A percentile compares a stretch with the other conserved stretches of the same genome.
These are phyloP conservation scores for Xylariaceae sp. DNA, from an alignment of 2,329 filamentous ascomycete species.

Conservation along the genomic window DNA sequence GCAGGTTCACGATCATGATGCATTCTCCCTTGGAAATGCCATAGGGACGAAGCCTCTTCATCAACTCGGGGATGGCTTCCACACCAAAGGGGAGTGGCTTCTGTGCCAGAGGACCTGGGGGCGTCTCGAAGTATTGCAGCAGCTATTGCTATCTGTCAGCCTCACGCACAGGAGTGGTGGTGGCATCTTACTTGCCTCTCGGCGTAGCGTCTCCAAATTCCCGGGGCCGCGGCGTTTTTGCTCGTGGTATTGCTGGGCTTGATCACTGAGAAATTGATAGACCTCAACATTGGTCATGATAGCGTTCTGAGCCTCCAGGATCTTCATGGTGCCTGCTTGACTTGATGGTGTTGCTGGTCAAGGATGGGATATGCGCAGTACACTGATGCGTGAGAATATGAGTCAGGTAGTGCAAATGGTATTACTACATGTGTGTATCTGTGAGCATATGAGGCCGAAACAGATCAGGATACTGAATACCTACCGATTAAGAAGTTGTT, in stretches of 20 bases:
- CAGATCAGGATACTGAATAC: no score
- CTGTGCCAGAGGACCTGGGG: constrained; percentile 49
- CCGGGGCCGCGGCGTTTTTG: constrained; percentile 44
- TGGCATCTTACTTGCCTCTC: constrained; percentile 49
- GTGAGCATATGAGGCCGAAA: no score
- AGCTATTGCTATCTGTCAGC: no score
- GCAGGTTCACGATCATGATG: constrained; percentile 60
- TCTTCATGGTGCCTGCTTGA: constrained; percentile 57
- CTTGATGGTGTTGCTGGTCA: no score
- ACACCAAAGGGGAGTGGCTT: constrained; percentile 45
- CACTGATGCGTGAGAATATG: no score
- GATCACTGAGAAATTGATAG: constrained; percentile 54
- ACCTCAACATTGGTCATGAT: constrained; percentile 69
- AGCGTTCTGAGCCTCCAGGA: constrained; percentile 63
- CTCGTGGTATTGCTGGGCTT: constrained; percentile 43
- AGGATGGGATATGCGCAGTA: no score
- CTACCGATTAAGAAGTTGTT: no score
- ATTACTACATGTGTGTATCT: no score
- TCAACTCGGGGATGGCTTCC: constrained; percentile 43
- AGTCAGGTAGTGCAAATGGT: no score
- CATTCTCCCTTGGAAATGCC: constrained; percentile 61
- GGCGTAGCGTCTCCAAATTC: constrained; percentile 54
- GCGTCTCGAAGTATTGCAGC: constrained; percentile 50
- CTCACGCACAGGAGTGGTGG: no score
- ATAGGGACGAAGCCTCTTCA: constrained; percentile 48